These are phyloP conservation scores for Metschnikowia santaceciliae DNA, from an alignment of 805 yeast genomes.

Conservation along the genomic window DNA sequence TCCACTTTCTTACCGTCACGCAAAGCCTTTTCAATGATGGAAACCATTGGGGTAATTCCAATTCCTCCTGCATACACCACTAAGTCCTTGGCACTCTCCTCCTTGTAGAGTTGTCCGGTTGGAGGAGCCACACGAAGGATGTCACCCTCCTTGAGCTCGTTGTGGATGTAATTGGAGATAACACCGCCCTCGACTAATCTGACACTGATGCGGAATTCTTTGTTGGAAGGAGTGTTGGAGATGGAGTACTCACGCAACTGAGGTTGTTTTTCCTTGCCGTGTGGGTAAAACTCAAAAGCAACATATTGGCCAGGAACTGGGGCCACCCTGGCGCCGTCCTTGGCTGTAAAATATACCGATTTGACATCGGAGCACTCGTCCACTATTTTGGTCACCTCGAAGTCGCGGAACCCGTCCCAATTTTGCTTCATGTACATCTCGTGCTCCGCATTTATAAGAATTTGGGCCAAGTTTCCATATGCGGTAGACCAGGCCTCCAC, in stretches of 20 bases:
- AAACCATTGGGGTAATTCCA: slow-evolving; percentile 62
- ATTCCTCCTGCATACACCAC: slow-evolving; percentile 57
- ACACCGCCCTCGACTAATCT: slow-evolving; percentile 43
- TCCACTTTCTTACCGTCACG: slow-evolving; percentile 28
- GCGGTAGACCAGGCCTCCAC: slow-evolving; percentile 64
- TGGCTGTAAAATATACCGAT: slow-evolving; percentile 44
- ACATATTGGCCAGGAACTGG: slow-evolving; percentile 47
- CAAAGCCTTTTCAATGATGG: slow-evolving; percentile 44
- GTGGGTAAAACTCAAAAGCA: slow-evolving; percentile 32
- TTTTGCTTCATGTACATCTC: slow-evolving; percentile 37
- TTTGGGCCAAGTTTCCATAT: slow-evolving; percentile 57
- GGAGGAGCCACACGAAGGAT: slow-evolving; percentile 53
- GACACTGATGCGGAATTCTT: slow-evolving; percentile 58
- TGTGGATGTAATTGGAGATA: slow-evolving; percentile 50
- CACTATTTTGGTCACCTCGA: slow-evolving; percentile 40
- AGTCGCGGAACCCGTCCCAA: slow-evolving; percentile 60
- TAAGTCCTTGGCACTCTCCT: slow-evolving; percentile 28
- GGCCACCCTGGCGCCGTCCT: slow-evolving; percentile 25
- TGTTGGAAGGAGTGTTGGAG: slow-evolving; percentile 32
- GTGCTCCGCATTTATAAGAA: slow-evolving; percentile 54
- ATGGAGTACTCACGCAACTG: slow-evolving; percentile 56
- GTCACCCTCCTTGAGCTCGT: slow-evolving; percentile 46
- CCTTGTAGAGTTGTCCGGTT: slow-evolving; percentile 47
- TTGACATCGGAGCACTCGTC: slow-evolving; percentile 46
- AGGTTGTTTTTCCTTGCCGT: slow-evolving; percentile 36